Base-by-base conservation (phyloP, 2,329 filamentous ascomycete species). In the Ceratocystis alfenasii region DNA sequence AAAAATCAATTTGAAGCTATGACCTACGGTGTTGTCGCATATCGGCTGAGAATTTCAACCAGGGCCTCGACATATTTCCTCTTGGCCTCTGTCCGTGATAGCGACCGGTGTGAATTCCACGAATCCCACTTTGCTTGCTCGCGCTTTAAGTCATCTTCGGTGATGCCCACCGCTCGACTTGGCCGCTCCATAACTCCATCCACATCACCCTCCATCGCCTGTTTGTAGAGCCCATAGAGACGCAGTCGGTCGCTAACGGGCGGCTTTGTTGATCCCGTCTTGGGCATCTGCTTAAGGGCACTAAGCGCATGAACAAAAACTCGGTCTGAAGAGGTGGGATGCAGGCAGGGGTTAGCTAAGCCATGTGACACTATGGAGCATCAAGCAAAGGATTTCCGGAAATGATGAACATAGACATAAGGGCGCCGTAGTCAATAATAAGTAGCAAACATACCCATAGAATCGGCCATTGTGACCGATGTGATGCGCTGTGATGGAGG, bases 301-400 rank as follows among this genome's bases (percentile, higher is more conserved):
- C 96, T 96, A 76, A 99, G 88, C 70, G 94, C 94, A 84, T 99
- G 93, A 75, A 95, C 93, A 76, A 99, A 99, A 74, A 99, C 94
- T 77, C 94, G 88, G 79, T 99, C 94, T 97, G 71, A 55, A 44
- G 33, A 63, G 50, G n/a, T 33, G 25, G 48, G 10, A 28, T 53
- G 48, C 3, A 28, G 22, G 55, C 44, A 25, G 46, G 20, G 64
- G 48, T 48, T 50, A 55, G 41, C 41, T 59, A 59, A n/a, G 55
- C 28, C 55, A 59, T 20, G 53, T 30, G 17, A 59, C 20, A 20
- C 53, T 59, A 30, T 17, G 53, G 15, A 33, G n/a, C 6, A 22
- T 12, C 46, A 50, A 50, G 46, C 48, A 53, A 53, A 25, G 48
- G 10, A 28, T 6, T 30, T 59, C 7, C 28, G 6, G 12, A 12